Percentiles rank a stretch among this genome's conserved stretches.
phyloP scores from a whole-genome alignment of 768 basidiomycete genomes.

The Dioszegia aurantiaca region DNA sequence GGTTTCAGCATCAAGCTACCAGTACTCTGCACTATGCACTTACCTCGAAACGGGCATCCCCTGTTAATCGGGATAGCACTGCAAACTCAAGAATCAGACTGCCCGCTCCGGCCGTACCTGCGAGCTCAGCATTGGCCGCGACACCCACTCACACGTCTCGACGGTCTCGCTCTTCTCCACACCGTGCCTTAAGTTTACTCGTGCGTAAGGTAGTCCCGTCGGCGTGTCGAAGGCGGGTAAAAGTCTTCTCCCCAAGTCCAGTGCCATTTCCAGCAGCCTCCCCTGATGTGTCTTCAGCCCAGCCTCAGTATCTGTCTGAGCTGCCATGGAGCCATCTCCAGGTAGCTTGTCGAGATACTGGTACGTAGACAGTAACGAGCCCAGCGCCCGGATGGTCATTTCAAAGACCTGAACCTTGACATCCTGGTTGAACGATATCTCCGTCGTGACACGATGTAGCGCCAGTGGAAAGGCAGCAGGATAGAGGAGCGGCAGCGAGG shows the following conservation, averaged over 20 bases:
- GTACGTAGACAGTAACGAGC: slow-evolving; percentile 62
- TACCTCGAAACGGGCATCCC: slow-evolving; percentile 78
- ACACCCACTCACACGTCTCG: slow-evolving; percentile 77
- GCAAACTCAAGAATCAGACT: slow-evolving; percentile 91
- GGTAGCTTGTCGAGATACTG: slow-evolving; percentile 40
- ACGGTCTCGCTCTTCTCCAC: slow-evolving; percentile 69
- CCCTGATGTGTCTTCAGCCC: slow-evolving; percentile 75
- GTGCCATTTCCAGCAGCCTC: slow-evolving; percentile 69
- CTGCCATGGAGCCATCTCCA: slow-evolving; percentile 20
- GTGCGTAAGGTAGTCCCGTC: slow-evolving; percentile 87
- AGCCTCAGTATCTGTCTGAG: slow-evolving; percentile 42
- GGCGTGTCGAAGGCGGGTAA: slow-evolving; percentile 88
- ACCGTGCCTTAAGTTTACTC: slow-evolving; percentile 81
- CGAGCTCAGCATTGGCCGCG: background rate
- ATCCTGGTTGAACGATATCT: slow-evolving; percentile 87
- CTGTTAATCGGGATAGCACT: slow-evolving; percentile 84
- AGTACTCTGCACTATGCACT: slow-evolving; percentile 10
- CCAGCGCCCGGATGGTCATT: slow-evolving; percentile 88
- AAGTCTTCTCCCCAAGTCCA: slow-evolving; percentile 80
- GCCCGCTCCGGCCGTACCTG: slow-evolving; percentile 88
- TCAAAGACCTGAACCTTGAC: slow-evolving; percentile 98
- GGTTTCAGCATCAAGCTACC: background rate
- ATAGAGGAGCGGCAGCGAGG: slow-evolving; percentile 78
- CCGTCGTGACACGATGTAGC: slow-evolving; percentile 72
- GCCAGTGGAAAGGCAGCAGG: slow-evolving; percentile 76